Conservation (phyloP, 352 stramenopile genomes). For the Pythium coloratum region DNA sequence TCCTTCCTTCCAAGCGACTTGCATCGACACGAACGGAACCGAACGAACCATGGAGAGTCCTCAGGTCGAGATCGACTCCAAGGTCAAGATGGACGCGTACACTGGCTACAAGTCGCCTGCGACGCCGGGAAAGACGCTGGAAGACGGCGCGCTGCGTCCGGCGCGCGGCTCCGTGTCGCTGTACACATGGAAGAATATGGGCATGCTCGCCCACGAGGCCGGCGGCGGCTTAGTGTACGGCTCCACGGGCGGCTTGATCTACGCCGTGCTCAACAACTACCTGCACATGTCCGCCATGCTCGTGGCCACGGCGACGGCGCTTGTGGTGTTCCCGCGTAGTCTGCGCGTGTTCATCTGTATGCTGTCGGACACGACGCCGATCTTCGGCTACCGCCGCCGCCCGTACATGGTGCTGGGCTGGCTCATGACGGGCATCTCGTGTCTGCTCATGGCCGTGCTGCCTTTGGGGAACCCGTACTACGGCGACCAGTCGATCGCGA, state of each 20-base stretch:
- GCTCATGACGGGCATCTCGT: conserved; percentile 31
- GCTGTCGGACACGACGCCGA: conserved; percentile 43
- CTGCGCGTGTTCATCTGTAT: conserved; percentile 44
- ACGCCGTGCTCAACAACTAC: conserved; percentile 42
- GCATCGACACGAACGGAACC: too few relatives aligned
- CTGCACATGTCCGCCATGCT: conserved; percentile 35
- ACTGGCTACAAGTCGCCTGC: neutral
- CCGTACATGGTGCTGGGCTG: conserved; percentile 50
- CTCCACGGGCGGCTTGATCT: conserved; percentile 31
- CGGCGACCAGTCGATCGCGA: conserved; percentile 37
- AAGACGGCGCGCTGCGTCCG: conserved; percentile 22
- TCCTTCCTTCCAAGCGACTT: too few relatives aligned
- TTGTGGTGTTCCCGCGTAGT: conserved; percentile 32
- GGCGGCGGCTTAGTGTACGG: conserved; percentile 30
- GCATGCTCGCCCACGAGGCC: conserved; percentile 35
- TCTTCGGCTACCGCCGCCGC: conserved; percentile 43
- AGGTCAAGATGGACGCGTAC: neutral
- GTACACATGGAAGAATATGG: conserved; percentile 34
- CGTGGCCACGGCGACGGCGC: conserved; percentile 30
- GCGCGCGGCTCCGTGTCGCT: conserved; percentile 30
- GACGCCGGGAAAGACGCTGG: conserved; percentile 1
- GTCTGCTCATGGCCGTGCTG: conserved; percentile 38
- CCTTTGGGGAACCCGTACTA: conserved; percentile 58
- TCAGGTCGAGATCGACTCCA: neutral
- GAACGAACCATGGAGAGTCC: neutral